These are phyloP conservation scores for Mycosphaerella sp. DNA, from an alignment of 2,329 filamentous ascomycete species.

Conservation along the genomic window DNA sequence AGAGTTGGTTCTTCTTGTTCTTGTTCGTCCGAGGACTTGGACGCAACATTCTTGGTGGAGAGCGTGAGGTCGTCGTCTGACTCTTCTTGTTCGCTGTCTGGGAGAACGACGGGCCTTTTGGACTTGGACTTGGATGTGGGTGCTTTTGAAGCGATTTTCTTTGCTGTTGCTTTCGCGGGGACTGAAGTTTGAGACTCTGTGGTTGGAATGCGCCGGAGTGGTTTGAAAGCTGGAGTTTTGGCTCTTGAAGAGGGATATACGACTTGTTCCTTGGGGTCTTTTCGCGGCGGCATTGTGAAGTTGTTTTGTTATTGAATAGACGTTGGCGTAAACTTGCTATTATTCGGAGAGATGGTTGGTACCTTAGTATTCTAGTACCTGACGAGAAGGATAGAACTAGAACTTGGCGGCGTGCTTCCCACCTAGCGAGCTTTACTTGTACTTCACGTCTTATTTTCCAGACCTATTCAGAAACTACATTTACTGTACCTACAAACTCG, in stretches of 20 bases:
- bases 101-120: conserved; percentile 2
- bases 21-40: conserved; percentile 7
- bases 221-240: conserved; percentile 33
- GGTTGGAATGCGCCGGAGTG: conserved; percentile 41
- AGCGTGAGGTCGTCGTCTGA: conserved; percentile 9
- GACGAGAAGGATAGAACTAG: too few relatives aligned
- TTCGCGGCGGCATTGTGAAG: conserved; percentile 27
- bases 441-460: too few relatives aligned
- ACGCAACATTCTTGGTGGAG: background rate
- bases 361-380: too few relatives aligned
- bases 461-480: too few relatives aligned
- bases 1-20: conserved; percentile 17
- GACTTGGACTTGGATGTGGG: conserved; percentile 8
- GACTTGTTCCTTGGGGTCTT: conserved; percentile 32
- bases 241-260: conserved; percentile 32
- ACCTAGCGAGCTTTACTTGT: too few relatives aligned
- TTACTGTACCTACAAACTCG: too few relatives aligned
- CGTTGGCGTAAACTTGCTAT: too few relatives aligned
- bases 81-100: conserved; percentile 17
- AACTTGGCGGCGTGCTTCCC: too few relatives aligned
- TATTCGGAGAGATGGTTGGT: background rate
- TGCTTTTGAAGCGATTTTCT: conserved; percentile 8
- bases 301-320: background rate
- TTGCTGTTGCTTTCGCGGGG: conserved; percentile 10
- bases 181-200: conserved; percentile 34